Evolutionary conservation across 2,329 filamentous ascomycete genomes (phyloP).

Genomic region (Pestalotiopsis sp.): DNA sequence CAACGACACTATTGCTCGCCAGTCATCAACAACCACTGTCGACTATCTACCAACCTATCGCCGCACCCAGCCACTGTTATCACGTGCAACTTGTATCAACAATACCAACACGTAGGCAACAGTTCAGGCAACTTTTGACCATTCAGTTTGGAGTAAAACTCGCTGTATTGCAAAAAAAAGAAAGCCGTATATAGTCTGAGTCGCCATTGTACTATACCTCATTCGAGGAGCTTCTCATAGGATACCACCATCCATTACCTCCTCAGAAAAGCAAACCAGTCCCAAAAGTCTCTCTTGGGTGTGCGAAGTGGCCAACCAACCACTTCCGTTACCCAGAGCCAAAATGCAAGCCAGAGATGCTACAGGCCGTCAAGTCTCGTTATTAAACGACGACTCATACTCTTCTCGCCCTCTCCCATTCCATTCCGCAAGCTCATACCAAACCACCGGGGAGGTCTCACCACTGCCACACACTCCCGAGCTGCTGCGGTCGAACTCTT

Average conservation of each 20-base stretch:
- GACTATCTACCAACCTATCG: too few relatives aligned
- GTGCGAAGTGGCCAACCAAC: neutral
- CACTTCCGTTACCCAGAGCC: conserved; percentile 13
- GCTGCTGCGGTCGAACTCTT: conserved; percentile 62
- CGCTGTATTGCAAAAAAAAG: neutral
- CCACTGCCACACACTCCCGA: conserved; percentile 56
- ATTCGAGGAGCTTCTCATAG: conserved; percentile 11
- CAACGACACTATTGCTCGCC: too few relatives aligned
- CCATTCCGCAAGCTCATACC: conserved; percentile 37
- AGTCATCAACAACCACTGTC: too few relatives aligned
- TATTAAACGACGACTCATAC: conserved; percentile 57
- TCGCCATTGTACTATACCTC: neutral
- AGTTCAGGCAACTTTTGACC: neutral
- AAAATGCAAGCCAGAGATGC: conserved; percentile 59
- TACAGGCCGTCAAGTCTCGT: conserved; percentile 58
- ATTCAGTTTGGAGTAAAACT: neutral
- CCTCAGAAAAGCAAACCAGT: neutral
- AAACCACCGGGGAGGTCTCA: conserved; percentile 38
- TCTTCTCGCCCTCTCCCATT: conserved; percentile 30
- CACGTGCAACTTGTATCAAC: too few relatives aligned
- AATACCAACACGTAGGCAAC: neutral
- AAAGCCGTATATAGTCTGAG: neutral
- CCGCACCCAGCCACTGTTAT: too few relatives aligned
- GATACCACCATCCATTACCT: conserved; percentile 9
- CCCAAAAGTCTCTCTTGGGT: neutral